Percentiles rank a stretch among this genome's conserved stretches.
These are phyloP conservation scores for Penicillium canariense DNA, from an alignment of 495 filamentous ascomycete species.

Conservation along the genomic window DNA sequence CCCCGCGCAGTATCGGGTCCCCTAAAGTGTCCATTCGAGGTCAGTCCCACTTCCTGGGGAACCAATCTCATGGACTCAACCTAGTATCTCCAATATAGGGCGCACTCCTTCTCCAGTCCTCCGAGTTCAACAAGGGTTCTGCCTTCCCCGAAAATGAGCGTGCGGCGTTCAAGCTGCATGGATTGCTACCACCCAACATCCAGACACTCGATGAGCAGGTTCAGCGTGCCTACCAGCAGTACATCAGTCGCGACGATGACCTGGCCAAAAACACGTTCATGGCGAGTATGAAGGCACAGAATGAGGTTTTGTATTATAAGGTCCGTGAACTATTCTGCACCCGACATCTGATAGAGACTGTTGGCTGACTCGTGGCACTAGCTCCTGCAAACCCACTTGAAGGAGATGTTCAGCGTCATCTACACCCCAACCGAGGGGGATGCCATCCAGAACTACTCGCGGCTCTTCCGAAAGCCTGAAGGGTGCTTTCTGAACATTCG, in stretches of 20 bases:
- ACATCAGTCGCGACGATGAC: conserved; percentile 55
- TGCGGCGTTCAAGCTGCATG: conserved; percentile 63
- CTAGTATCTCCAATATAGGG: conserved; percentile 40
- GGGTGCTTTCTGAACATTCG: conserved; percentile 61
- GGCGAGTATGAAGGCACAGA: conserved; percentile 78
- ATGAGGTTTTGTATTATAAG: conserved; percentile 46
- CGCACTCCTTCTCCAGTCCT: conserved; percentile 59
- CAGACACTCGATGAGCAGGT: conserved; percentile 82
- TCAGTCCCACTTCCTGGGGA: conserved; percentile 3
- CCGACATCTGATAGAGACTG: background rate
- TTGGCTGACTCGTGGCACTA: conserved; percentile 18
- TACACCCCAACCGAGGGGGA: conserved; percentile 92
- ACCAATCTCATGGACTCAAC: background rate
- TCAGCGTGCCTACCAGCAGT: conserved; percentile 77
- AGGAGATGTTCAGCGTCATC: conserved; percentile 86
- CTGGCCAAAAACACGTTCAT: conserved; percentile 81
- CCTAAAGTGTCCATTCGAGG: conserved; percentile 48
- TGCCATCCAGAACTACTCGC: conserved; percentile 84
- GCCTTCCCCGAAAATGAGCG: conserved; percentile 71
- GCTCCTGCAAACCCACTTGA: conserved; percentile 64
- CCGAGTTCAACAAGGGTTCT: conserved; percentile 82
- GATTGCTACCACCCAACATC: conserved; percentile 67
- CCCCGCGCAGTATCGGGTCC: conserved; percentile 63
- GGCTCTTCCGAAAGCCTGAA: conserved; percentile 73
- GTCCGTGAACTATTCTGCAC: conserved; percentile 3